These are phyloP conservation scores for Avena sativa DNA, from an alignment of 176 grass and related monocot genomes.

Conservation along the genomic window DNA sequence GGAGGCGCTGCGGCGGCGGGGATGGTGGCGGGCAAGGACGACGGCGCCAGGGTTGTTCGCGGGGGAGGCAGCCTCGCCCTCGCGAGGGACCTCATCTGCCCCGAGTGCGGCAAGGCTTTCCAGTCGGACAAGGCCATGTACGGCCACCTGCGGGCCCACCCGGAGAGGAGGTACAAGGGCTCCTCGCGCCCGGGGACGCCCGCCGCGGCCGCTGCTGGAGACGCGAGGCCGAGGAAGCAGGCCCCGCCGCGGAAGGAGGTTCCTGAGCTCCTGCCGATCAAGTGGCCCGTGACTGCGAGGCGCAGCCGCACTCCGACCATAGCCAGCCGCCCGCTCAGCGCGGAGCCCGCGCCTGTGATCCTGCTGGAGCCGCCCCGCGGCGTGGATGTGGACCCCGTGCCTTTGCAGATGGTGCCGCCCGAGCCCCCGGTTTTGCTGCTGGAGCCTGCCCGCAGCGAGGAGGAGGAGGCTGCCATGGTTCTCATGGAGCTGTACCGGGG, in stretches of 20 bases:
- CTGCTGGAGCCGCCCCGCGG: not conserved
- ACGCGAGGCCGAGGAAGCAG: conserved; percentile 6
- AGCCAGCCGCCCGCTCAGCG: not conserved
- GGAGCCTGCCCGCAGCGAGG: conserved; percentile 5
- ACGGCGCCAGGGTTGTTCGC: not conserved
- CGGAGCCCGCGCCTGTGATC: not conserved
- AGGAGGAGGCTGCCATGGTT: conserved; percentile 41
- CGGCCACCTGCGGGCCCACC: conserved; percentile 60
- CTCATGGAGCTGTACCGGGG: conserved; percentile 36
- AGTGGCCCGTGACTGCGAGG: conserved; percentile 27
- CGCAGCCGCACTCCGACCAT: conserved; percentile 21
- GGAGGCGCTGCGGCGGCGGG: not conserved
- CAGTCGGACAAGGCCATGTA: conserved; percentile 51
- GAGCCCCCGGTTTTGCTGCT: not conserved
- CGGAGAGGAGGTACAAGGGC: conserved; percentile 42
- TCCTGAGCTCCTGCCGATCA: not conserved
- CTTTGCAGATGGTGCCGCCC: not conserved
- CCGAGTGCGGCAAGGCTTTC: conserved; percentile 58
- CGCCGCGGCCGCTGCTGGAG: not conserved
- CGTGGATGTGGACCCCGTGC: not conserved
- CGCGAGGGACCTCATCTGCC: conserved; percentile 26
- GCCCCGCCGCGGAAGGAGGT: not conserved
- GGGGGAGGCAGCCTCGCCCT: not conserved
- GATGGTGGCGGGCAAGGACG: not conserved
- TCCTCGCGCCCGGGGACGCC: conserved; percentile 19